Conservation (phyloP, 1,139 yeast species). For the Hansenula lynferdii region DNA sequence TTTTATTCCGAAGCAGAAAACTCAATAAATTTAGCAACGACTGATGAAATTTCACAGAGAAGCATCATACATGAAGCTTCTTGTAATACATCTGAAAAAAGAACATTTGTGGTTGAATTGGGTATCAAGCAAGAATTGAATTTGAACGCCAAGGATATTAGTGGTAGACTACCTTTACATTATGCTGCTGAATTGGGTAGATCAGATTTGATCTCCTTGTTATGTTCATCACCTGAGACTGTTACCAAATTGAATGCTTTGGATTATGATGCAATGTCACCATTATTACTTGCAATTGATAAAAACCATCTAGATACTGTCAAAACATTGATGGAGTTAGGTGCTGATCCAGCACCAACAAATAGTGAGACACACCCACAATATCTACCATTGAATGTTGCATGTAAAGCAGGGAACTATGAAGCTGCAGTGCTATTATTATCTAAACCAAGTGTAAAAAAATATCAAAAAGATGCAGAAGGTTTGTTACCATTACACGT, state of each 20-base stretch:
- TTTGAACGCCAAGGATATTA: constrained; percentile 40
- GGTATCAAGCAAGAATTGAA: constrained; percentile 17
- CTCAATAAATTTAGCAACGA: constrained; percentile 31
- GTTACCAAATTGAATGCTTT: constrained; percentile 26
- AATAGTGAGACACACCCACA: constrained; percentile 46
- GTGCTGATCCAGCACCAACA: constrained; percentile 53
- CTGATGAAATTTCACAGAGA: constrained; percentile 36
- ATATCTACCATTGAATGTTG: constrained; percentile 82
- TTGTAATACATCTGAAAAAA: constrained; percentile 27
- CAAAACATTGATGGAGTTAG: constrained; percentile 31
- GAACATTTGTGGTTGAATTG: constrained; percentile 28
- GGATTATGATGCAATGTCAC: constrained; percentile 76
- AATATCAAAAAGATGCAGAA: constrained; percentile 67
- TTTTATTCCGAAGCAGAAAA: constrained; percentile 30
- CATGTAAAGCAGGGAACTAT: constrained; percentile 81
- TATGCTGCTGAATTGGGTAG: constrained; percentile 77
- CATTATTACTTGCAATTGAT: constrained; percentile 74
- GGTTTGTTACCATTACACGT: constrained; percentile 88
- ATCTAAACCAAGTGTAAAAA: constrained; percentile 27
- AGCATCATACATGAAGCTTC: constrained; percentile 35
- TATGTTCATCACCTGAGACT: constrained; percentile 24
- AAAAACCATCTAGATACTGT: constrained; percentile 58
- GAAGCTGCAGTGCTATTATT: constrained; percentile 53
- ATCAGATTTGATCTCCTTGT: constrained; percentile 44
- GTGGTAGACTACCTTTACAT: constrained; percentile 83